These are phyloP conservation scores for Sphagnurus paluster DNA, from an alignment of 1,284 basidiomycete genomes.

Conservation along the genomic window DNA sequence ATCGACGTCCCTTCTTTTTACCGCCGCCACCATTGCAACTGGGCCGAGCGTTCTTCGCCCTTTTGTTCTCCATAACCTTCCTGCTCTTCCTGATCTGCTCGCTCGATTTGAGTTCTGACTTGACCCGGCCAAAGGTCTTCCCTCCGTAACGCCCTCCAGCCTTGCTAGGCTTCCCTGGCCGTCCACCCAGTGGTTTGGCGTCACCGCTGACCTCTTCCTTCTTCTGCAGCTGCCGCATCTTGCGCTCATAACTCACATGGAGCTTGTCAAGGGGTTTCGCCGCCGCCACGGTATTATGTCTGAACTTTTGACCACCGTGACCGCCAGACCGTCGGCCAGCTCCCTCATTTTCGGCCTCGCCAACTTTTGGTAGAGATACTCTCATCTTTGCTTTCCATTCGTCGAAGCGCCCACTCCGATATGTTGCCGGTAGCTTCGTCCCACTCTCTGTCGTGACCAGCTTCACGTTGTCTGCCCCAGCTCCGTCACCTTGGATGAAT, in stretches of 20 bases:
- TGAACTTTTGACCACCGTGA: conserved; percentile 57
- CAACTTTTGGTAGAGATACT: conserved; percentile 74
- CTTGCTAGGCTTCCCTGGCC: conserved; percentile 27
- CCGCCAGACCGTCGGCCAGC: conserved; percentile 30
- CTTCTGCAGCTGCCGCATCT: conserved; percentile 61
- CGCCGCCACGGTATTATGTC: conserved; percentile 59
- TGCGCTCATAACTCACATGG: conserved; percentile 69
- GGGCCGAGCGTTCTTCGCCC: conserved; percentile 77
- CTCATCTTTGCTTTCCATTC: conserved; percentile 89
- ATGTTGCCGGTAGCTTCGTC: conserved; percentile 88
- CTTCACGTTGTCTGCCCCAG: conserved; percentile 92
- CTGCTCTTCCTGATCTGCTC: conserved; percentile 84
- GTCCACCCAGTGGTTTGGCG: conserved; percentile 18
- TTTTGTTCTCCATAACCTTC: conserved; percentile 58
- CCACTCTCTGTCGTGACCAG: conserved; percentile 94
- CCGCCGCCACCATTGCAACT: conserved; percentile 28
- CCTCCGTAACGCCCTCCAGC: conserved; percentile 49
- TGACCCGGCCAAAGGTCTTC: conserved; percentile 64
- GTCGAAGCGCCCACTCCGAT: conserved; percentile 91
- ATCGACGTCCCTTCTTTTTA: conserved; percentile 46
- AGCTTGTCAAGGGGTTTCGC: conserved; percentile 76
- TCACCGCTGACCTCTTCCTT: conserved; percentile 31
- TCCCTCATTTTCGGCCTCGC: conserved; percentile 69
- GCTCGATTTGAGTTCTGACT: conserved; percentile 79
- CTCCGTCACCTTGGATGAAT: conserved; percentile 84